Conservation (phyloP, 768 basidiomycete species). For the Pleurotus citrinopileatus region DNA sequence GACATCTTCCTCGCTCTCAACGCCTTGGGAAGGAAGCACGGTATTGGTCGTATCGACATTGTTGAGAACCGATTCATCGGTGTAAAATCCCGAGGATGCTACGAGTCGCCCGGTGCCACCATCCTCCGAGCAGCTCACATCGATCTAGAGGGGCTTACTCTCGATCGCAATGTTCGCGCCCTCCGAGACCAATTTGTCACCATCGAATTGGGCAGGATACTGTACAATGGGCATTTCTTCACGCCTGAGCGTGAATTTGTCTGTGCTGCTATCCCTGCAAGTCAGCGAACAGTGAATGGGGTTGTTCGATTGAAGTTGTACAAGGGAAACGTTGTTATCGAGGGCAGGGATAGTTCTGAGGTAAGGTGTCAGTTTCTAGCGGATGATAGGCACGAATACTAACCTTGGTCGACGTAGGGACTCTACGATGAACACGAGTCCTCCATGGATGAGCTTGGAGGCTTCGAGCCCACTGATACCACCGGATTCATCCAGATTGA, state of each 20-base stretch:
- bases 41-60: conserved; percentile 96
- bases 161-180: conserved; percentile 95
- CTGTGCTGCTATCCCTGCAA: conserved; percentile 84
- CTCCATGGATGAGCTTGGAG: conserved; percentile 98
- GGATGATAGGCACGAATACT: no score
- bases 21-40: conserved; percentile 89
- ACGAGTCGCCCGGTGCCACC: conserved; percentile 95
- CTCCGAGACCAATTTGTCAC: conserved; percentile 96
- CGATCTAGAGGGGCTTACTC: conserved; percentile 95
- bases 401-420: conserved; percentile 43
- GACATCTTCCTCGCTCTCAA: conserved; percentile 94
- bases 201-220: conserved; percentile 80
- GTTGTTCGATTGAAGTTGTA: conserved; percentile 86
- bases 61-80: conserved; percentile 99
- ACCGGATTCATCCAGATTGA: conserved; percentile 97
- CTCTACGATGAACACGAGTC: conserved; percentile 94
- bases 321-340: conserved; percentile 94
- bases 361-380: no score
- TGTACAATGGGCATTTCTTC: conserved; percentile 99
- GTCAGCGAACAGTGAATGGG: conserved; percentile 96
- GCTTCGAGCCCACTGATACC: conserved; percentile 95
- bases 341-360: conserved; percentile 88
- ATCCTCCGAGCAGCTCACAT: conserved; percentile 95
- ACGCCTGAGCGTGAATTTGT: conserved; percentile 98
- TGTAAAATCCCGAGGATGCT: conserved; percentile 99